Evolutionary conservation across 2,329 filamentous ascomycete genomes (phyloP), one percentile per base, ranked within the genome.

Genomic region (Diaporthe capsici): DNA sequence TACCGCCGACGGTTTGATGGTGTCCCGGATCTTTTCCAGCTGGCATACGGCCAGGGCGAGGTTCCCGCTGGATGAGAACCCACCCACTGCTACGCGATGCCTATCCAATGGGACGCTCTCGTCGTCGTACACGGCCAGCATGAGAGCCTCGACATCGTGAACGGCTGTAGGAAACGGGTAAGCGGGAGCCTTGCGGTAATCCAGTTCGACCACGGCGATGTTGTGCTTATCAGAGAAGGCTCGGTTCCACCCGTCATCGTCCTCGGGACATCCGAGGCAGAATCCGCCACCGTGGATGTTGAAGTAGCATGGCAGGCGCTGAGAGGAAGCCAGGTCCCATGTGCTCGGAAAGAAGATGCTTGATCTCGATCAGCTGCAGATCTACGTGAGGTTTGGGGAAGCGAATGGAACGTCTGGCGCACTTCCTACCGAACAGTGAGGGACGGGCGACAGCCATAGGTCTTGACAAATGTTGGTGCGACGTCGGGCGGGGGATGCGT

Each of bases 261-360:
- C 44, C 9, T 37, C 61, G 15, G 63, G 63, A 5, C 15, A 12
- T 20, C 63, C 44, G 63, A 68, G 28, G 44, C 63, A 51, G 63
- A 68, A 68, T 2, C 63, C 63, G 20, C 63, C 63, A 7, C 63
- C 44, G 22, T 51, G 44, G 44, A 44, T 68, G 22, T 68, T 68
- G 44, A 68, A 68, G 12, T 39, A 68, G 31, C 44, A 68, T 25
- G 63, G 63, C 12, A 67, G 61, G 20, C 28, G 44, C 20, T 39
- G 28, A 2, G 20, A 10, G 2, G 44, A 51, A 25, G 28, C 3
- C 1, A 0, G 31, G 13, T 68, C 31, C 44, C 63, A 37, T 1
- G 28, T 20, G n/a, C 44, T 39, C 3, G 63, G 63, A 12, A 47
- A 51, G 31, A 68, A 51, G 4, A 68, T 51, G 28, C 63, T 68